Percentiles rank a stretch among this genome's conserved stretches.
These are phyloP conservation scores for Boletus bicolor DNA, from an alignment of 768 basidiomycete species.

Conservation along the genomic window DNA sequence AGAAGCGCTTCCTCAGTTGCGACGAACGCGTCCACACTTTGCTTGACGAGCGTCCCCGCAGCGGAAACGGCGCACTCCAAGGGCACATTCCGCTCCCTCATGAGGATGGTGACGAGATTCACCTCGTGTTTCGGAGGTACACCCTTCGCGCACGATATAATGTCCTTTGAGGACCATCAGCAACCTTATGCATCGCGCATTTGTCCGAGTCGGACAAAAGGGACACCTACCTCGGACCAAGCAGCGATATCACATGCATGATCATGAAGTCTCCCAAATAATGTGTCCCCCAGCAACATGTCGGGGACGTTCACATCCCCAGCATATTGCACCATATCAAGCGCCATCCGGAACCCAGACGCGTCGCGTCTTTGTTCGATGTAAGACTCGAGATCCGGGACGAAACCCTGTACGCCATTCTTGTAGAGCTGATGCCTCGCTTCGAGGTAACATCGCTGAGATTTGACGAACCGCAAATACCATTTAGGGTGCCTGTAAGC, in stretches of 20 bases:
- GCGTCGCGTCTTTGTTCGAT: constrained; percentile 44
- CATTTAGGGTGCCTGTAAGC: constrained; percentile 37
- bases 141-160: constrained; percentile 49
- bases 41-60: constrained; percentile 25
- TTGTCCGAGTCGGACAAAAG: background rate
- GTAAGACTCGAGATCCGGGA: constrained; percentile 46
- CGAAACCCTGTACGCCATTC: constrained; percentile 17
- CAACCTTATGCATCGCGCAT: too few relatives aligned
- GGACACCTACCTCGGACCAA: constrained; percentile 47
- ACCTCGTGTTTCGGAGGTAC: constrained; percentile 37
- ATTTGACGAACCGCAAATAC: constrained; percentile 39
- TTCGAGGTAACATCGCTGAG: constrained; percentile 33
- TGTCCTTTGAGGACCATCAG: constrained; percentile 42
- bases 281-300: constrained; percentile 21
- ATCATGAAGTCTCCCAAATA: constrained; percentile 35
- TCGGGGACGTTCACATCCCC: constrained; percentile 44
- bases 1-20: constrained; percentile 22
- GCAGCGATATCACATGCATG: constrained; percentile 49
- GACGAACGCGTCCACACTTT: constrained; percentile 30
- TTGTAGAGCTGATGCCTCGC: constrained; percentile 33
- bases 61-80: constrained; percentile 43
- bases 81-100: constrained; percentile 40
- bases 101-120: constrained; percentile 52
- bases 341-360: constrained; percentile 46
- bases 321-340: constrained; percentile 52